Conservation (phyloP, 495 filamentous ascomycete genomes). For the Aspergillus kassunensis region DNA sequence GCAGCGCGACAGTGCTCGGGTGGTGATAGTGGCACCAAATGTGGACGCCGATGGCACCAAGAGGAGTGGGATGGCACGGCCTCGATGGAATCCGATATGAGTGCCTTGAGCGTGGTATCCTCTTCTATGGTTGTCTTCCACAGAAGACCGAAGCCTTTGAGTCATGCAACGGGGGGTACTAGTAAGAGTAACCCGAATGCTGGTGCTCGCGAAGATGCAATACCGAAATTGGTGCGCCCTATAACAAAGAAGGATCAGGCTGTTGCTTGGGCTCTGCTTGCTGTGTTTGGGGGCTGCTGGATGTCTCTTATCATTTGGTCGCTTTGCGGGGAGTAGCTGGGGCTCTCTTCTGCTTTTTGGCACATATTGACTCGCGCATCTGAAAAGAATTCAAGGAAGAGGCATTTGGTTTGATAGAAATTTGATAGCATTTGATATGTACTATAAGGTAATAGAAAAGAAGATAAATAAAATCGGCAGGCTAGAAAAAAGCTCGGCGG, state of each 20-base stretch:
- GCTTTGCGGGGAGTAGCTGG: background rate
- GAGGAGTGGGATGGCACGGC: conserved; percentile 42
- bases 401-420: no score
- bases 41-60: conserved; percentile 51
- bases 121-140: conserved; percentile 47
- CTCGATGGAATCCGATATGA: conserved; percentile 58
- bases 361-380: no score
- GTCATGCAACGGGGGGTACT: conserved; percentile 58
- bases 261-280: conserved; percentile 63
- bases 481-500: no score
- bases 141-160: conserved; percentile 45
- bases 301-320: conserved; percentile 42
- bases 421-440: no score
- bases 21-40: conserved; percentile 43
- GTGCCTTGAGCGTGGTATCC: conserved; percentile 53
- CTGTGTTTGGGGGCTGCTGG: conserved; percentile 52
- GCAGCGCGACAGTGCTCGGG: conserved; percentile 59
- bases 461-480: no score
- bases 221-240: conserved; percentile 22
- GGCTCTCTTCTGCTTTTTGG: conserved; percentile 3
- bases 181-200: conserved; percentile 59
- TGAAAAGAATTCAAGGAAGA: no score
- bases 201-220: conserved; percentile 34
- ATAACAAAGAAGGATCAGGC: conserved; percentile 57
- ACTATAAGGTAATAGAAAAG: no score